phyloP scores from a whole-genome alignment of 2,329 filamentous ascomycete genomes.

The Aspergillus bombycis region DNA sequence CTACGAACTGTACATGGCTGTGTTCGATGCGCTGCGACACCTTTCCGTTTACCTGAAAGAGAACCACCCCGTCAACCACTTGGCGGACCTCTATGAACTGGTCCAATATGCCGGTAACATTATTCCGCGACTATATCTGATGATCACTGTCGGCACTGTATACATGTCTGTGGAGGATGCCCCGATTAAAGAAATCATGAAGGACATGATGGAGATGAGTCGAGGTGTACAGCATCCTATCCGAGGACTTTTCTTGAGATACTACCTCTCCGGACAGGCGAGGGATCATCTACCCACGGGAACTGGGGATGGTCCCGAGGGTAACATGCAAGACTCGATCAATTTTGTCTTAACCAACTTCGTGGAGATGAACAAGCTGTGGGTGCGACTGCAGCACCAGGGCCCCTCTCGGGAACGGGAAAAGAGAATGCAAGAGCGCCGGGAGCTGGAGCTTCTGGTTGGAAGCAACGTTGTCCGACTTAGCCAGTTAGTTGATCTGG shows the following conservation, averaged over 20 bases:
- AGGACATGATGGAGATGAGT: conserved; percentile 99
- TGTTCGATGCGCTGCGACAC: conserved; percentile 96
- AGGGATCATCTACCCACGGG: conserved; percentile 83
- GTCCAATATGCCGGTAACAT: conserved; percentile 99
- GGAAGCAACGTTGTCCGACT: conserved; percentile 94
- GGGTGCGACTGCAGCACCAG: conserved; percentile 96
- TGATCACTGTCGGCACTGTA: conserved; percentile 98
- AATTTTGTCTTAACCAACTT: conserved; percentile 98
- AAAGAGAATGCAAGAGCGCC: conserved; percentile 88
- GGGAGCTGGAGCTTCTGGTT: conserved; percentile 92
- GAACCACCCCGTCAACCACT: conserved; percentile 95
- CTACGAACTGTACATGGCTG: conserved; percentile 99
- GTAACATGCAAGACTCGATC: conserved; percentile 95
- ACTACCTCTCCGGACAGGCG: conserved; percentile 94
- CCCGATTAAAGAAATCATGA: conserved; percentile 99
- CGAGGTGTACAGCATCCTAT: conserved; percentile 96
- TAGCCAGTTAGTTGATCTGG: conserved; percentile 92
- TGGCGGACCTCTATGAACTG: conserved; percentile 95
- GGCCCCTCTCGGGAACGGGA: conserved; percentile 94
- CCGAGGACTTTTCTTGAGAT: conserved; percentile 89
- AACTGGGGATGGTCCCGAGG: conserved; percentile 86
- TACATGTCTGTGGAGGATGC: conserved; percentile 99
- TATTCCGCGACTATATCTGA: conserved; percentile 91
- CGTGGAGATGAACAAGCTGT: conserved; percentile 99
- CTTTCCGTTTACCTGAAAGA: conserved; percentile 95